Percentiles rank a stretch among this genome's conserved stretches.
phyloP scores from a whole-genome alignment of 495 filamentous ascomycete genomes.

The Podospora fimiseda region DNA sequence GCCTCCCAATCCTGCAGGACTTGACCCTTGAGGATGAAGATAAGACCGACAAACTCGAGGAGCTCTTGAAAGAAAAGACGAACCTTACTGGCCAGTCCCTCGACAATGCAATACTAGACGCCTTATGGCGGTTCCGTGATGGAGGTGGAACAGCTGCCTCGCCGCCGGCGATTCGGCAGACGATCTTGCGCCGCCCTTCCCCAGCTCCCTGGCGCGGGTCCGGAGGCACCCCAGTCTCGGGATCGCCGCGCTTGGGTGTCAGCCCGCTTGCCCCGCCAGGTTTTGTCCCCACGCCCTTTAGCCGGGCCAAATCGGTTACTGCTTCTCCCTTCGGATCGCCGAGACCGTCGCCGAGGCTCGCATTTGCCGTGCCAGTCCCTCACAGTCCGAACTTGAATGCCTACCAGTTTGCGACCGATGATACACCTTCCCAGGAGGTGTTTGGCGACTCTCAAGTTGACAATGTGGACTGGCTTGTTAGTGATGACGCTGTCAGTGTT shows the following conservation, averaged over 20 bases:
- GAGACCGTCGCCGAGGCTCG: constrained; percentile 84
- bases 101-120: constrained; percentile 86
- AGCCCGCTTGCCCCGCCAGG: constrained; percentile 78
- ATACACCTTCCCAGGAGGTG: constrained; percentile 69
- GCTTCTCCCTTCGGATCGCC: constrained; percentile 91
- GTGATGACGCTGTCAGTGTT: constrained; percentile 75
- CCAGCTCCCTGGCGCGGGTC: constrained; percentile 89
- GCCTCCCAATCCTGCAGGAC: constrained; percentile 82
- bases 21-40: constrained; percentile 83
- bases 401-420: constrained; percentile 76
- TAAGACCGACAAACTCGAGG: constrained; percentile 86
- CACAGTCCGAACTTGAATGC: constrained; percentile 91
- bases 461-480: constrained; percentile 93
- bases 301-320: constrained; percentile 65
- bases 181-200: constrained; percentile 81
- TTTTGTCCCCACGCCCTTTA: constrained; percentile 68
- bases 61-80: constrained; percentile 73
- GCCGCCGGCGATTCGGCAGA: constrained; percentile 74
- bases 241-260: constrained; percentile 67
- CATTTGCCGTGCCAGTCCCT: constrained; percentile 83
- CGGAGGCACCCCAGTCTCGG: constrained; percentile 68
- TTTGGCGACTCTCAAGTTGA: constrained; percentile 91
- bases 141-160: constrained; percentile 67
- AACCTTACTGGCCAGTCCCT: constrained; percentile 67
- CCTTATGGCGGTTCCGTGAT: constrained; percentile 85